Base-by-base conservation (phyloP, 2,329 filamentous ascomycete genomes). In the Talaromyces sp. region DNA sequence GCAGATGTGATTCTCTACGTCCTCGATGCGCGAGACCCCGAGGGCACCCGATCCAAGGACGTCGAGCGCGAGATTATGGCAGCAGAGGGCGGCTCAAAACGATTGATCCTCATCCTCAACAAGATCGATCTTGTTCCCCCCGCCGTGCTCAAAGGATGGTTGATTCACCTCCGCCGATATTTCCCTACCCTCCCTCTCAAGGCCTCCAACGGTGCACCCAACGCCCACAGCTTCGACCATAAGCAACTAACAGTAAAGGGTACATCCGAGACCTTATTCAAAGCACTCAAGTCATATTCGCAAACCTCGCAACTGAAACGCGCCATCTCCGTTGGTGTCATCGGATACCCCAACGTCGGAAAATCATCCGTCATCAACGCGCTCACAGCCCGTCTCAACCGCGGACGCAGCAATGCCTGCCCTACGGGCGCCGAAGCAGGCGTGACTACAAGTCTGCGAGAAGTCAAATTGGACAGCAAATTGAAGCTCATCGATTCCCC, bases 281-380 rank as follows among this genome's bases (percentile, higher is more conserved):
- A 89, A 72, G 91, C 93, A 0, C 86, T 97, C 67, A 97, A 97
- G 83, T 89, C 91, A 51, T 97, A 91, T 75, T 91, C 93, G 10
- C 61, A 67, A 29, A 89, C 91, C 65, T 86, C 86, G 67, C 89
- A 96, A 76, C 83, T 97, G 70, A 96, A 96, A 84, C 90, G 93
- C 64, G 90, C 93, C 62, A 88, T 96, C 72, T 93, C 91, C 22
- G 93, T 97, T 67, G 93, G 93, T 69, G 91, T 97, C 68, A 96
- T 97, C 71, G 93, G 93, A 31, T 97, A 97, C 78, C 93, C 93
- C 72, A 97, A 97, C 76, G 93, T 97, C 67, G 93, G 93, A 76
- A 97, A 97, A 83, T 96, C 92, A 31, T 97, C 93, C 60, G 92
- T 97, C 73, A 97, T 97, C 84, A 97, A 97, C 78, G 91, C 93